Conservation (phyloP, 805 yeast species). For the Dipodascus geniculatus region DNA sequence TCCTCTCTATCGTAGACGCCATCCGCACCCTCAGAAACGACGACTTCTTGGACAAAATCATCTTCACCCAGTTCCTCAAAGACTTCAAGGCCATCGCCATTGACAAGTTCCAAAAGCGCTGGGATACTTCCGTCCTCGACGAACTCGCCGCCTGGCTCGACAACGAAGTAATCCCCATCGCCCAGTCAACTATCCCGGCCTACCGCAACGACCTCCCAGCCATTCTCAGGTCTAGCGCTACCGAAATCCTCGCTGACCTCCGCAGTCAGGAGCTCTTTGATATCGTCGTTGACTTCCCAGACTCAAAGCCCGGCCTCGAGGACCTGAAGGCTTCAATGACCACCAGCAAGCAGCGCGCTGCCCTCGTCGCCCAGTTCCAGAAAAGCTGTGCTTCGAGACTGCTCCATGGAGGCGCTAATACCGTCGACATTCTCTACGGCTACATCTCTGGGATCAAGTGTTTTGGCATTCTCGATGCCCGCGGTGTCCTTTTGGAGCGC, state of each 20-base stretch:
- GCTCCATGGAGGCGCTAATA: conserved; percentile 72
- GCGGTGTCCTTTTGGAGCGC: conserved; percentile 70
- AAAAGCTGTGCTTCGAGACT: conserved; percentile 33
- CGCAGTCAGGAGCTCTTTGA: conserved; percentile 49
- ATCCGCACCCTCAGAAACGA: conserved; percentile 15
- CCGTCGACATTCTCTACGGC: conserved; percentile 54
- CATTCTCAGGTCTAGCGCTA: conserved; percentile 5
- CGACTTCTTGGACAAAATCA: conserved; percentile 12
- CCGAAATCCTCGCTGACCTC: conserved; percentile 23
- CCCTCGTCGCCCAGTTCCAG: conserved; percentile 41
- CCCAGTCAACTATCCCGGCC: conserved; percentile 4
- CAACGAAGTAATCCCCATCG: conserved; percentile 3
- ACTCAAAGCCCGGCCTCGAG: conserved; percentile 37
- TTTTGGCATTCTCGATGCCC: conserved; percentile 69
- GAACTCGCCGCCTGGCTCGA: conserved; percentile 10
- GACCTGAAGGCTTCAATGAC: conserved; percentile 47
- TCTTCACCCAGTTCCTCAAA: conserved; percentile 13
- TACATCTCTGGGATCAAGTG: conserved; percentile 64
- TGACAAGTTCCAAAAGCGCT: conserved; percentile 7
- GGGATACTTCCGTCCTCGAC: conserved; percentile 8
- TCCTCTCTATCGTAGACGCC: conserved; percentile 1
- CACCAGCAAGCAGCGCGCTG: conserved; percentile 37
- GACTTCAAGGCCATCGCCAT: conserved; percentile 10
- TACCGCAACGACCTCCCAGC: conserved; percentile 19
- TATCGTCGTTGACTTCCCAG: conserved; percentile 43